phyloP scores from a whole-genome alignment of 2,329 filamentous ascomycete species.

The Colletotrichum sp. region DNA sequence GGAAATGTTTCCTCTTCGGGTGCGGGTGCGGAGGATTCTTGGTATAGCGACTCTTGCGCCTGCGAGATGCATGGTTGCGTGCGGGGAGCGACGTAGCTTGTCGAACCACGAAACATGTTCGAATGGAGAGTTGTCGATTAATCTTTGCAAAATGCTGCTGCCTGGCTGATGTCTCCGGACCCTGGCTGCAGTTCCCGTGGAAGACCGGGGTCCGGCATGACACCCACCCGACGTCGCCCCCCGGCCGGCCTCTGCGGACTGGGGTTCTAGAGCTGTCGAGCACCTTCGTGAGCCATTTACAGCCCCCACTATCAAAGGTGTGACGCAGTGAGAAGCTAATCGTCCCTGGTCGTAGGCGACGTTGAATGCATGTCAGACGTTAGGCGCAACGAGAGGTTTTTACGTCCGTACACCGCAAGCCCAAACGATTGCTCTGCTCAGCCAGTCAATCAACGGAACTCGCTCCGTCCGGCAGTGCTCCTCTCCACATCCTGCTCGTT shows the following conservation, averaged over 20 bases:
- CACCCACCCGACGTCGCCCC: not conserved
- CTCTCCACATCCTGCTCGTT: not conserved
- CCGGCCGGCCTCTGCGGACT: not conserved
- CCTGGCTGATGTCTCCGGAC: not conserved
- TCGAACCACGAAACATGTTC: not conserved
- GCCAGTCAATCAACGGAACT: not conserved
- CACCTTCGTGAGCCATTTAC: not conserved
- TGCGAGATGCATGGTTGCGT: not conserved
- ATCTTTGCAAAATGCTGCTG: not conserved
- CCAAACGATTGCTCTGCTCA: not conserved
- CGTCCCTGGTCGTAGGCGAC: not conserved
- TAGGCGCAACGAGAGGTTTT: not conserved
- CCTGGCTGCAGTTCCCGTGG: not conserved
- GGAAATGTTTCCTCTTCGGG: not conserved
- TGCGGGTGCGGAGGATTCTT: not conserved
- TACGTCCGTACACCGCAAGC: not conserved
- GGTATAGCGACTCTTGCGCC: not conserved
- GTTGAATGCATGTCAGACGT: not conserved
- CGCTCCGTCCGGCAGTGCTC: not conserved
- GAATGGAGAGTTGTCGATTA: not conserved
- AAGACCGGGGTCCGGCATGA: not conserved
- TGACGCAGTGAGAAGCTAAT: not conserved
- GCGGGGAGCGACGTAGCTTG: not conserved
- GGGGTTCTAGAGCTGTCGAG: not conserved
- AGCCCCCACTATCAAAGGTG: not conserved